Evolutionary conservation across 176 grass and related monocot genomes (phyloP), one percentile per base, ranked within the genome.

Genomic region (Secale cereale): DNA sequence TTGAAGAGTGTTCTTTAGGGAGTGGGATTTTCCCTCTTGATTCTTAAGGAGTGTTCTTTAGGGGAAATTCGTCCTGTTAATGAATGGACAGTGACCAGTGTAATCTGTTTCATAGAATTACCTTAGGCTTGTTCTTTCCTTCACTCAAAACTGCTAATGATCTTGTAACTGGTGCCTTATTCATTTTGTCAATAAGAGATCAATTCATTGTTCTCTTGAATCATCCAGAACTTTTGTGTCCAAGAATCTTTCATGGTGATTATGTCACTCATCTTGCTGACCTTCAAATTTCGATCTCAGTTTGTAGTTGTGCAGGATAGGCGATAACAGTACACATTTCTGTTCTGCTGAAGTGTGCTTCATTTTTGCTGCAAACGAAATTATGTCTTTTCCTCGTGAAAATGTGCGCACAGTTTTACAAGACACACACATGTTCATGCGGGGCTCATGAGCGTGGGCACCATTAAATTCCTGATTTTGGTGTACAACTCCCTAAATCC

Each of bases 101-200:
- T 90, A 90, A 78, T 81, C 11, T 90, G 77, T 74, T 74, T 37
- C 28, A 22, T 92, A 90, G 79, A 89, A 60, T 70, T 59, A 89
- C 25, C 3, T 74, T 88, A 88, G 88, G 52, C 40, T 61, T 86
- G 23, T 40, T 83, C 1, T 60, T 52, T 83, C 45, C 23, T 59
- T 83, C 37, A 64, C 23, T 23, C 20, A 56, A 43, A 80, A 76
- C 57, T 83, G 75, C 23, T 74, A 74, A 79, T 88, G 61, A 78
- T 78, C 43, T 73, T 88, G 68, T 87, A 84, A 73, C 62, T 87
- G 39, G 33, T 65, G 59, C 60, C 26, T 59, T 59, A 83, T 82
- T 80, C 52, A 57, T 17, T 20, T 79, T 78, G 46, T 65, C 14
- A 87, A 87, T 80, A 76, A 87, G 45, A 75, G 75, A 73, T 41